These are phyloP conservation scores for Fusarium robinianum DNA, from an alignment of 2,329 filamentous ascomycete species.

Conservation along the genomic window DNA sequence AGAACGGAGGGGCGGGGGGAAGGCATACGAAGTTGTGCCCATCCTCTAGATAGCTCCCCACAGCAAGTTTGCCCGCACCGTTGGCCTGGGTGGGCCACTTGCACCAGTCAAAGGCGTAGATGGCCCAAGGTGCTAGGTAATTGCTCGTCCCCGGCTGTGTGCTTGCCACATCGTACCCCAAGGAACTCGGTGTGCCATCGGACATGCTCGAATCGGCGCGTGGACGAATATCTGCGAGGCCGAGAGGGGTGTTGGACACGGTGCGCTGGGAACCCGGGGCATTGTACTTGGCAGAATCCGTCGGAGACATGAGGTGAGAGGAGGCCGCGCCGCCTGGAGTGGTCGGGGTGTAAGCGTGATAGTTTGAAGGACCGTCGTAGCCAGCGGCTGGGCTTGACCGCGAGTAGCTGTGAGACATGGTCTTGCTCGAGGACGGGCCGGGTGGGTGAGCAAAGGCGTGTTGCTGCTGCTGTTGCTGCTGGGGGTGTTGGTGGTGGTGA, in stretches of 20 bases:
- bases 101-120: conserved; percentile 99
- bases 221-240: conserved; percentile 88
- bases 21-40: conserved; percentile 98
- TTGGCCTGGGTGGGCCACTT: conserved; percentile 88
- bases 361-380: conserved; percentile 58
- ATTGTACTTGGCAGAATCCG: conserved; percentile 57
- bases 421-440: conserved; percentile 61
- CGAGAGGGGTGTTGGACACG: conserved; percentile 83
- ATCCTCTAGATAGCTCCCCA: conserved; percentile 96
- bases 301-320: conserved; percentile 68
- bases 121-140: conserved; percentile 90
- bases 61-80: conserved; percentile 87
- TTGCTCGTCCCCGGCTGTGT: conserved; percentile 78
- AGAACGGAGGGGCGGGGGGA: no score
- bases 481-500: conserved; percentile 40
- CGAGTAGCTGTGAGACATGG: conserved; percentile 75
- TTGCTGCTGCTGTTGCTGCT: conserved; percentile 54
- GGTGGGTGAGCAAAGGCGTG: conserved; percentile 39
- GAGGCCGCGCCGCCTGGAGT: conserved; percentile 63
- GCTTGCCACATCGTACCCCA: conserved; percentile 68
- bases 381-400: conserved; percentile 76
- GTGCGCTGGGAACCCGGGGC: conserved; percentile 63
- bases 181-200: conserved; percentile 67
- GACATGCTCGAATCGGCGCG: conserved; percentile 80
- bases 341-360: conserved; percentile 62